Evolutionary conservation across 202 grass and related monocot species (phyloP), one percentile per base, ranked within the genome.

Genomic region (Panicum hallii): DNA sequence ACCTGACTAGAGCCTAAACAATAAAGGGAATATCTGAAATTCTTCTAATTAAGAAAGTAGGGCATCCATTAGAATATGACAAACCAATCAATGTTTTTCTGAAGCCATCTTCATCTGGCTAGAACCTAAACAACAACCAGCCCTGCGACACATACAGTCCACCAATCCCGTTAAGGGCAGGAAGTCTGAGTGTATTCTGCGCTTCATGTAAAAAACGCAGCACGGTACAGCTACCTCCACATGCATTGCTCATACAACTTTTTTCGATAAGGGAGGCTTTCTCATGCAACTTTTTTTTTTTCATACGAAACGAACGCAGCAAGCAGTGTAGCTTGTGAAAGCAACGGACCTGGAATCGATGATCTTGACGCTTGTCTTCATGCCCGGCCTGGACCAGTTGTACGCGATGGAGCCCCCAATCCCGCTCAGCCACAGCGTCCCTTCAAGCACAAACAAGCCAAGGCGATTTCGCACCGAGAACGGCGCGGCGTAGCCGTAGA

Each of bases 281-380:
- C 26, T 57, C n/a, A 2, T 57, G 1, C 3, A 34, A 26, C 26
- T 3, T 50, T 10, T 61, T 26, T 61, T 26, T 26, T 5, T 17
- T 30, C 13, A 8, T 13, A 63, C 1, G 1, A 64, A 64, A 36
- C 2, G 28, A 34, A 32, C 0, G 60, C 26, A 63, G 26, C 0
- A 64, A 7, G 26, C 62, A 70, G 1, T 20, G 49, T 30, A 45
- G 53, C 14, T 66, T 4, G 4, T 28, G 6, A 0, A 17, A 36
- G 63, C 30, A 73, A 23, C 38, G 40, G 11, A 94, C 95, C 95
- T 97, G 73, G 95, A 92, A 63, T 97, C 92, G 75, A 97, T 97
- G 84, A 97, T 87, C 76, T 97, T 97, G 40, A 97, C 95, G 81
- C 95, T 97, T 75, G 95, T 88, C 85, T 97, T 97, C 95, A 97